A percentile compares a stretch with the other conserved stretches of the same genome.
Conservation (phyloP, 192 early-diverging fungal species). For the Chytriomyces sp. region DNA sequence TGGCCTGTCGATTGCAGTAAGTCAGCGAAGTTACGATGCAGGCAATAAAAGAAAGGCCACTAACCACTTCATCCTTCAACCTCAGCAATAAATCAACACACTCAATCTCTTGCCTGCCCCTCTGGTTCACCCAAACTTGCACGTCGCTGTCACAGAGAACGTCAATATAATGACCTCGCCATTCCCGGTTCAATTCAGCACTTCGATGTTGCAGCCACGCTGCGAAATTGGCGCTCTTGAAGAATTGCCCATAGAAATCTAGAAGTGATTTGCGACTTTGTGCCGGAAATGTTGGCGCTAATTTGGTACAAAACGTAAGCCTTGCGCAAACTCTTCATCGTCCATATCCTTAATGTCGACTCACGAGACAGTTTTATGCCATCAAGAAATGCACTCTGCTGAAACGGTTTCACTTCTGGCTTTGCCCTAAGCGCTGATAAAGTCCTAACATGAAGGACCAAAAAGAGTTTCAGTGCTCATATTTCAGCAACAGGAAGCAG, state of each 20-base stretch:
- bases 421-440: slow-evolving; percentile 52
- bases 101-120: slow-evolving; percentile 62
- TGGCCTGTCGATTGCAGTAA: too few species aligned
- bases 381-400: slow-evolving; percentile 76
- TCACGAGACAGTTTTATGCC: slow-evolving; percentile 61
- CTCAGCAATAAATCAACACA: slow-evolving; percentile 72
- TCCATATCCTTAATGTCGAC: not conserved
- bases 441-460: slow-evolving; percentile 35
- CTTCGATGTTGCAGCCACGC: slow-evolving; percentile 89
- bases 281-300: slow-evolving; percentile 57
- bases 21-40: too few species aligned
- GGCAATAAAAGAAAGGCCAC: too few species aligned
- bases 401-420: slow-evolving; percentile 75
- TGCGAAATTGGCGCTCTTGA: slow-evolving; percentile 94
- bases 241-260: slow-evolving; percentile 86
- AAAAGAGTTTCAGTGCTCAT: not conserved
- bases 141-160: slow-evolving; percentile 69
- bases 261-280: slow-evolving; percentile 61
- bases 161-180: slow-evolving; percentile 76
- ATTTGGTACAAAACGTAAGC: too few species aligned
- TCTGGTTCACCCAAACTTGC: slow-evolving; percentile 51
- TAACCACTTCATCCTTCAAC: slow-evolving; percentile 63
- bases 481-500: not conserved
- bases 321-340: too few species aligned
- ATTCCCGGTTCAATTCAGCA: slow-evolving; percentile 77